phyloP scores from a whole-genome alignment of 805 yeast genomes.

The Candida broadrunensis region DNA sequence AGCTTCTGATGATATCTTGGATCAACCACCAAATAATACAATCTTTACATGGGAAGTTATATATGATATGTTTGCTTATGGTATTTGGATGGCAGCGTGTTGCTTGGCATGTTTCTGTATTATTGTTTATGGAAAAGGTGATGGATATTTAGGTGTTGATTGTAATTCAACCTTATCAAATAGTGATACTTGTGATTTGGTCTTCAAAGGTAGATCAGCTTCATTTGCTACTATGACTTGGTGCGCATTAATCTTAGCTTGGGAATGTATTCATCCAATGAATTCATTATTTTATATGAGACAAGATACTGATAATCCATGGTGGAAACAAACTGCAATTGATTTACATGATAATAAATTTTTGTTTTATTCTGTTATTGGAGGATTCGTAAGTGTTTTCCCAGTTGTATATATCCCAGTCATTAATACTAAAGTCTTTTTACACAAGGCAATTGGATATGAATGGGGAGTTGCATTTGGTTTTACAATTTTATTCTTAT shows the following conservation, averaged over 20 bases:
- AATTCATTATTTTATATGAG: conserved; percentile 35
- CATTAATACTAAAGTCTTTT: conserved; percentile 35
- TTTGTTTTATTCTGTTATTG: conserved; percentile 36
- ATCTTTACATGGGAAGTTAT: conserved; percentile 42
- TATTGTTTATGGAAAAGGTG: conserved; percentile 36
- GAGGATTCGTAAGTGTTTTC: conserved; percentile 34
- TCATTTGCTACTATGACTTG: conserved; percentile 39
- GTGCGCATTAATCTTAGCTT: conserved; percentile 39
- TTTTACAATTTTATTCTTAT: conserved; percentile 24
- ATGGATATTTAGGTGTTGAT: conserved; percentile 35
- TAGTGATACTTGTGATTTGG: conserved; percentile 24
- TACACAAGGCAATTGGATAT: conserved; percentile 35
- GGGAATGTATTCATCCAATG: conserved; percentile 39
- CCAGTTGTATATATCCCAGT: conserved; percentile 42
- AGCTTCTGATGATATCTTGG: conserved; percentile 37
- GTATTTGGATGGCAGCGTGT: conserved; percentile 40
- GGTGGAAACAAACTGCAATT: conserved; percentile 34
- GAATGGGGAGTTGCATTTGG: conserved; percentile 40
- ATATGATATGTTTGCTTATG: conserved; percentile 39
- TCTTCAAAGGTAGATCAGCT: conserved; percentile 36
- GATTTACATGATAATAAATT: conserved; percentile 36
- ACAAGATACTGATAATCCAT: conserved; percentile 31
- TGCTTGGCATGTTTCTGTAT: conserved; percentile 36
- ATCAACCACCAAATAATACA: conserved; percentile 32
- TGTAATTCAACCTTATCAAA: conserved; percentile 27